Conservation (phyloP, 129 eudicot species). For the Pulicaria dysenterica region DNA sequence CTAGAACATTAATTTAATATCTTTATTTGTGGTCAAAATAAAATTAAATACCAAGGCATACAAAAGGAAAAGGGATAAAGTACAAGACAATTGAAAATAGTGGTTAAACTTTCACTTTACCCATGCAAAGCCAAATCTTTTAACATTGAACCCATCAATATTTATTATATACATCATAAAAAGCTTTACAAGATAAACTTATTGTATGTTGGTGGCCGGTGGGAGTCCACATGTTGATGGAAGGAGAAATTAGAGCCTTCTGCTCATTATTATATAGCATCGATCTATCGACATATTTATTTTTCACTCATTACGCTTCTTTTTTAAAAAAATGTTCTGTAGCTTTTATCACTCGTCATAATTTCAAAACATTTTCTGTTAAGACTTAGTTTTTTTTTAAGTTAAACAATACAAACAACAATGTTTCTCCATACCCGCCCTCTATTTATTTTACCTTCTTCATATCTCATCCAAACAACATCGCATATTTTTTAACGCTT, state of each 20-base stretch:
- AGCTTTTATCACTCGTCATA: too few relatives aligned
- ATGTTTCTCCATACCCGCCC: too few relatives aligned
- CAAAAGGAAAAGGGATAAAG: not conserved
- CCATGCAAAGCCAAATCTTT: conserved; percentile 18
- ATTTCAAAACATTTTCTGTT: too few relatives aligned
- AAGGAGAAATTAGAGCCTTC: conserved; percentile 2
- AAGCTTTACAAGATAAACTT: conserved; percentile 20
- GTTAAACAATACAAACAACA: too few relatives aligned
- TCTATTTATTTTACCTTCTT: too few relatives aligned
- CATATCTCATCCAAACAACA: too few relatives aligned
- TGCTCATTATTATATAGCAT: not conserved
- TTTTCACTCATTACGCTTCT: not conserved
- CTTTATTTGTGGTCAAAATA: not conserved
- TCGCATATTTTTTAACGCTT: too few relatives aligned
- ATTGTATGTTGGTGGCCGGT: conserved; percentile 9
- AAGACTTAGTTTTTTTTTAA: too few relatives aligned
- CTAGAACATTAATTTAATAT: too few relatives aligned
- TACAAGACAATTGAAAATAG: not conserved
- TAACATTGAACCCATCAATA: conserved; percentile 29
- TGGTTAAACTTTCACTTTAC: conserved; percentile 29
- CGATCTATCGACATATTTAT: not conserved
- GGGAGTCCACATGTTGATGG: conserved; percentile 25
- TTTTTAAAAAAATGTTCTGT: too few relatives aligned
- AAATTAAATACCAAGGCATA: conserved; percentile 9
- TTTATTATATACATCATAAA: conserved; percentile 28